Evolutionary conservation across 129 eudicot genomes (phyloP), one percentile per base, ranked within the genome.

Genomic region (Arctium minus): DNA sequence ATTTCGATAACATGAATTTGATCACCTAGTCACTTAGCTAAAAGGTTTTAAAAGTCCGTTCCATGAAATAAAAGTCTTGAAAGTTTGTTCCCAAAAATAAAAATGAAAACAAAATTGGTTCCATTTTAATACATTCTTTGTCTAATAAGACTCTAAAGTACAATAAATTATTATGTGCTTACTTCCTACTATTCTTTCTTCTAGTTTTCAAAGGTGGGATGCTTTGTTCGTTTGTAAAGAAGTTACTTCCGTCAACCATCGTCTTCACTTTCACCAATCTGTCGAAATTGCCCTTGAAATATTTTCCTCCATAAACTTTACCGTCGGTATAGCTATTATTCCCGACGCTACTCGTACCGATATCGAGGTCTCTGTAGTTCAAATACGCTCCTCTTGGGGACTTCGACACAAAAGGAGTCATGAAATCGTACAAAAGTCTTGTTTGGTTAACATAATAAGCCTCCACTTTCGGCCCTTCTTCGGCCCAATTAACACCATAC

Each of bases 151-250:
- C 44, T 39, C 42, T 7, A 38, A 38, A 38, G 5, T 0, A 38
- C 56, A 46, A 11, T 8, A 46, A 46, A 44, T 65, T 22, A 22
- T 18, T 65, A 18, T 67, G 2, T 22, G 2, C 68, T 40, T 65
- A 74, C 48, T 68, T 73, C 12, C 33, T 64, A 35, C 39, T 70
- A 10, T 56, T 76, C 29, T n/a, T 48, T 22, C 11, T 60, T 30
- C 35, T 42, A 1, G 1, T 5, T 30, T 2, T 18, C 46, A 56
- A 1, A 65, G 74, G 72, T 65, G 88, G 89, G 56, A 88, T 86
- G 37, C 89, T 88, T 36, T 86, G 92, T 76, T 88, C 92, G 46
- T 88, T 31, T 31, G 86, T 74, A 33, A 88, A 88, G 74, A 83
- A 88, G 64, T 86, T 83, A 83, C 48, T 11, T 37, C 67, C 73